A percentile compares a stretch with the other conserved stretches of the same genome.
Conservation (phyloP, 495 filamentous ascomycete genomes). For the Annulohypoxylon maeteangense region DNA sequence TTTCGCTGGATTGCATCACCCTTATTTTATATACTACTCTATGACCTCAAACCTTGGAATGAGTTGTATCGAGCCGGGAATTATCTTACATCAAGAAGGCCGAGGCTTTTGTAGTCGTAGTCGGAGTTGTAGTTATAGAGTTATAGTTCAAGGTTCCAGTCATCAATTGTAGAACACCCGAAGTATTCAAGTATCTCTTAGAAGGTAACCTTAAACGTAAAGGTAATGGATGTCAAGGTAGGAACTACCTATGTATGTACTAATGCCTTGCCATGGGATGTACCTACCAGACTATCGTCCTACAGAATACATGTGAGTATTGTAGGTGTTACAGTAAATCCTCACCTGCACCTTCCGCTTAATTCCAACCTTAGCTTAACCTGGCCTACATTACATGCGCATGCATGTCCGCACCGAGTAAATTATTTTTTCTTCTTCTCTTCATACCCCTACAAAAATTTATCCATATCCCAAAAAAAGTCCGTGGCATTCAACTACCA, state of each 20-base stretch:
- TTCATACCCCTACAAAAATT: neutral
- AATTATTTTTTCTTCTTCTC: neutral
- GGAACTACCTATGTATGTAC: neutral
- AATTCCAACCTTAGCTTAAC: slow-evolving; percentile 13
- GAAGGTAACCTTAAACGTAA: neutral
- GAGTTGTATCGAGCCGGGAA: slow-evolving; percentile 16
- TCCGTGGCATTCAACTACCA: neutral
- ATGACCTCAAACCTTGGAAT: slow-evolving; percentile 23
- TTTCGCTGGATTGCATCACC: slow-evolving; percentile 24
- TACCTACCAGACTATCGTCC: neutral
- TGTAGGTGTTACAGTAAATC: slow-evolving; percentile 7
- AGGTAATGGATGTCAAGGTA: neutral
- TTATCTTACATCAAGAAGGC: slow-evolving; percentile 3
- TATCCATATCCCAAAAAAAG: neutral
- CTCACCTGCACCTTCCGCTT: slow-evolving; percentile 12
- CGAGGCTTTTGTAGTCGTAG: slow-evolving; percentile 2
- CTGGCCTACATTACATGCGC: neutral
- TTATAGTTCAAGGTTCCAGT: neutral
- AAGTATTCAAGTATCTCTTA: neutral
- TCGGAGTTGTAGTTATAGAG: neutral
- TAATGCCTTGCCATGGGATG: neutral
- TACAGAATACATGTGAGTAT: neutral
- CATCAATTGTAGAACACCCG: too few species aligned
- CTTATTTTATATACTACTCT: slow-evolving; percentile 24
- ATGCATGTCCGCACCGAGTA: slow-evolving; percentile 3